Percentiles rank a stretch among this genome's conserved stretches.
Evolutionary conservation across 2,329 filamentous ascomycete genomes (phyloP).

Genomic region (Pseudopyricularia cyperi): DNA sequence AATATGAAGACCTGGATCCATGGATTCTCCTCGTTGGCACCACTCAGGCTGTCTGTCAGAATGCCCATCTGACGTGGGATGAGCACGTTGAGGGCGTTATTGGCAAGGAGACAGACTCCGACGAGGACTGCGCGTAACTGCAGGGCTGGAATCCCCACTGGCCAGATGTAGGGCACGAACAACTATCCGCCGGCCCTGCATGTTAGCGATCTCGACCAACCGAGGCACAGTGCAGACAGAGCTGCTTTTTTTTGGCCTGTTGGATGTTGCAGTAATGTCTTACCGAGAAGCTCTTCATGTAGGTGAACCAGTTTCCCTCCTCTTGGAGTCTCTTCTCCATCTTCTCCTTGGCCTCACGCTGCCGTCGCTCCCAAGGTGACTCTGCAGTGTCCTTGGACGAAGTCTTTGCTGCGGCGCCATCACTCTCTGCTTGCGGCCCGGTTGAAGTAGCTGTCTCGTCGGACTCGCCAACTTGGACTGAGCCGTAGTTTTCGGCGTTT

Average conservation of each 20-base stretch:
- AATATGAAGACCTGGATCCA: conserved; percentile 41
- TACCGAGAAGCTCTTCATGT: conserved; percentile 59
- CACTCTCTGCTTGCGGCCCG: neutral
- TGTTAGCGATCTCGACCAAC: neutral
- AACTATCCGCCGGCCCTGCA: conserved; percentile 22
- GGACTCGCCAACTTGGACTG: neutral
- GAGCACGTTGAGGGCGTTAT: conserved; percentile 62
- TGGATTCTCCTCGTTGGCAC: conserved; percentile 30
- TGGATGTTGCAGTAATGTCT: no score
- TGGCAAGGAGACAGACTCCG: conserved; percentile 51
- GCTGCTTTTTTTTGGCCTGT: no score
- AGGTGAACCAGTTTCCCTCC: conserved; percentile 65
- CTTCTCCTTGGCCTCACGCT: conserved; percentile 40
- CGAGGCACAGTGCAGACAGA: no score
- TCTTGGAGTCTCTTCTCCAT: conserved; percentile 59
- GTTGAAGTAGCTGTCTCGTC: conserved; percentile 10
- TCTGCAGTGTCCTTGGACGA: conserved; percentile 28
- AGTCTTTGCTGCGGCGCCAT: neutral
- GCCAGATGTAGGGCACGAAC: conserved; percentile 71
- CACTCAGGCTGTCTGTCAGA: conserved; percentile 56
- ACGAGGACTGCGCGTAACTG: conserved; percentile 58
- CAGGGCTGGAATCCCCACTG: conserved; percentile 49
- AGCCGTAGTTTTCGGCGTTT: neutral
- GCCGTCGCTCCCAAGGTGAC: conserved; percentile 38
- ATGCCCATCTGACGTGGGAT: conserved; percentile 73